Base-by-base conservation (phyloP, 1,284 basidiomycete species). In the Papiliotrema terrestris region DNA sequence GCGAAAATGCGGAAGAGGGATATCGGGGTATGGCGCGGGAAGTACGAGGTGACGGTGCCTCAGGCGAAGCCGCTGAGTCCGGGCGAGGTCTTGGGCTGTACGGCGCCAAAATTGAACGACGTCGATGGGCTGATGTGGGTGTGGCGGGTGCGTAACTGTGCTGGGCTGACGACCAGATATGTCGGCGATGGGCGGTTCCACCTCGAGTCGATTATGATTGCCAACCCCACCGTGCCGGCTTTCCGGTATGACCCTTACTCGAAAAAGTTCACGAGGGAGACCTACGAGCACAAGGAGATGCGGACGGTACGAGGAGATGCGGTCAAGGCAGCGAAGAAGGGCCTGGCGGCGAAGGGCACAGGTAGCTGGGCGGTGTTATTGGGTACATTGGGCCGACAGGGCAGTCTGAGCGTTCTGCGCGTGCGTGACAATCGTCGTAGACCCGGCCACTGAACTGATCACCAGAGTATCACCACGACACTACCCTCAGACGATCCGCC, bases 161-260 rank as follows among this genome's bases (percentile, higher is more conserved):
- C 6, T 25, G 37, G 11, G 29, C 49, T 41, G 37, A 32, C 38
- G 44, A 11, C 17, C 66, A 93, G 91, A 66, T 99, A 98, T 74
- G 84, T 99, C 29, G 96, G 96, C 22, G 96, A 99, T 69, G 96
- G 96, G 19, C 86, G 96, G 14, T 99, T 99, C 79, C 96, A 98
- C 72, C 83, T 98, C 17, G 96, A 99, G 76, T 89, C 90, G 14
- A 94, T 98, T 73, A 99, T 98, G 96, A 98, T 99, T 58, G 92
- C 92, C 29, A 99, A 99, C 74, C 96, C 96, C 0, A 78, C 82
- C n/a, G 83, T 98, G 22, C 92, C 95, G 13, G 94, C 96, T 0
- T 98, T 97, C 80, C 85, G 96, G 29, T 99, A 98, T 77, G 96
- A 98, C 69, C 96, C 96, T 4, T 99, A 98, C 75, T 92, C 91